A percentile compares a stretch with the other conserved stretches of the same genome.
These are phyloP conservation scores for Colletotrichum aenigma DNA, from an alignment of 2,329 filamentous ascomycete genomes.

Conservation along the genomic window DNA sequence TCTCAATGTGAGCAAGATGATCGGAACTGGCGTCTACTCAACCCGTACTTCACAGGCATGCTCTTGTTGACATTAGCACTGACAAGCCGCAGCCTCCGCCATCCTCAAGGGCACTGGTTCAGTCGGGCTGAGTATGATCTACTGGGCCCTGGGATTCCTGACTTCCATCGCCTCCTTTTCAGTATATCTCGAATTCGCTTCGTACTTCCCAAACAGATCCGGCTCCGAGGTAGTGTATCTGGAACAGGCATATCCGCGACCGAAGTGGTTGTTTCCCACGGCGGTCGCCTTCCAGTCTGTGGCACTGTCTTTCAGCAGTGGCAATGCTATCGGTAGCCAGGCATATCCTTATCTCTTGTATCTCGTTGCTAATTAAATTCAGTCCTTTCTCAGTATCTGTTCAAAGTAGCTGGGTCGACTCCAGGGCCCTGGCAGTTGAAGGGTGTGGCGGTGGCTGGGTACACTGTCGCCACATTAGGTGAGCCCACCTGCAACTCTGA, in stretches of 20 bases:
- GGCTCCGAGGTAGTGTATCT: constrained; percentile 71
- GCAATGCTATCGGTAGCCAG: constrained; percentile 51
- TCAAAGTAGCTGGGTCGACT: constrained; percentile 52
- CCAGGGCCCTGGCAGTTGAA: constrained; percentile 67
- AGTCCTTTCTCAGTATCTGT: constrained; percentile 67
- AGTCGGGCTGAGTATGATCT: constrained; percentile 64
- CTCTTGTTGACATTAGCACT: not conserved
- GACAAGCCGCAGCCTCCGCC: constrained; percentile 47
- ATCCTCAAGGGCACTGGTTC: constrained; percentile 66
- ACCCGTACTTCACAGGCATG: constrained; percentile 40
- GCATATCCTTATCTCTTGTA: rapidly evolving
- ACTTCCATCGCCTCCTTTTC: constrained; percentile 54
- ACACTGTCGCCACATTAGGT: constrained; percentile 52
- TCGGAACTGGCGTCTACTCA: constrained; percentile 65
- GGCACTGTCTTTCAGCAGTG: constrained; percentile 67
- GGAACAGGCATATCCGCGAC: constrained; percentile 69
- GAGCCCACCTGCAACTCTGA: not conserved
- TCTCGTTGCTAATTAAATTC: not conserved
- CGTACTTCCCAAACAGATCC: constrained; percentile 70
- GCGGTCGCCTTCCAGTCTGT: constrained; percentile 68
- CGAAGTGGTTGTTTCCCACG: constrained; percentile 66
- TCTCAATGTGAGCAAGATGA: constrained; percentile 65
- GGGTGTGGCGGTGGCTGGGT: constrained; percentile 67
- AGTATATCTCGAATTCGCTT: constrained; percentile 67
- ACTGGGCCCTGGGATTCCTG: constrained; percentile 67